A percentile compares a stretch with the other conserved stretches of the same genome.
phyloP scores from a whole-genome alignment of 2,329 filamentous ascomycete species.

The Diaporthe nobilis region DNA sequence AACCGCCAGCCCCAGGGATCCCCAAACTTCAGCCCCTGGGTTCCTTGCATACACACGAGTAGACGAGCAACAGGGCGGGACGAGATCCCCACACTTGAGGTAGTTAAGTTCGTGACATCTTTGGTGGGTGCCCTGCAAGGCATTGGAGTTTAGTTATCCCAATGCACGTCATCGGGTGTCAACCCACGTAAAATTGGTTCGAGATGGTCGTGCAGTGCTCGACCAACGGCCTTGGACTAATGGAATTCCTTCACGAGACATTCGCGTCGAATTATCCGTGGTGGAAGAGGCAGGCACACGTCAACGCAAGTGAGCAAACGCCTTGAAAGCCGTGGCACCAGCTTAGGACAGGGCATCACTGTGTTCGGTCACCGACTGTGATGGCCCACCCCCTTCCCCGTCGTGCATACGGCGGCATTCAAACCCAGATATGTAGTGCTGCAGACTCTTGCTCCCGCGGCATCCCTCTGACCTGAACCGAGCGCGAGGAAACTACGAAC shows the following conservation, averaged over 20 bases:
- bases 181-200: accelerated
- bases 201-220: no score
- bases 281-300: neutral
- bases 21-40: neutral
- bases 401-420: neutral
- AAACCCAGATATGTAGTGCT: neutral
- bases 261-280: neutral
- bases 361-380: constrained; percentile 9
- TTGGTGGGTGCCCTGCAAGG: neutral
- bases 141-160: no score
- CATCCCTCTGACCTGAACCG: neutral
- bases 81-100: neutral
- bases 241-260: neutral
- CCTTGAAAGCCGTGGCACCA: neutral
- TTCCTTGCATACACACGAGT: neutral
- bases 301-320: neutral
- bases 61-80: neutral
- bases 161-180: neutral
- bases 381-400: no score
- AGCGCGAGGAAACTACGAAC: neutral
- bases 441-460: neutral
- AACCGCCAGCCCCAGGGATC: constrained; percentile 5
- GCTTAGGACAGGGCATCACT: neutral
- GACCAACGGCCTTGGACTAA: neutral
- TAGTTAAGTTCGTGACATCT: neutral